A percentile compares a stretch with the other conserved stretches of the same genome.
phyloP scores from a whole-genome alignment of 371 early-diverging fungal species.

The Umbelopsis sp. region DNA sequence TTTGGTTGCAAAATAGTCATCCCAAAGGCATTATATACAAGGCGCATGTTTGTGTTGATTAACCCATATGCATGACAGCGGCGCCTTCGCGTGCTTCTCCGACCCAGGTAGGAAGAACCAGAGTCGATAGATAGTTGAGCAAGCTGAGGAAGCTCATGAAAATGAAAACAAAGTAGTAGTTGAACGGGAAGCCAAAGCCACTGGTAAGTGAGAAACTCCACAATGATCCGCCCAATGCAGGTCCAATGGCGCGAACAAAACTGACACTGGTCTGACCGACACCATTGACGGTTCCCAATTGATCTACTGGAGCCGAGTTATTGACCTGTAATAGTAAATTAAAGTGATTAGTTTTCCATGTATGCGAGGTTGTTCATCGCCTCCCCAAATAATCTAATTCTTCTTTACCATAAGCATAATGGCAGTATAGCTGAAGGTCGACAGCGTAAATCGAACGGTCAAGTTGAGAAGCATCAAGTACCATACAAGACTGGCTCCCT shows the following conservation, averaged over 20 bases:
- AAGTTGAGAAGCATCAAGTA: slow-evolving; percentile 39
- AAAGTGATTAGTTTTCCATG: not conserved
- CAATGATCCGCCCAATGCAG: slow-evolving; percentile 65
- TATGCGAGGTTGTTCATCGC: no score
- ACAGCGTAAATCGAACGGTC: slow-evolving; percentile 45
- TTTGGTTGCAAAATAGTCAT: no score
- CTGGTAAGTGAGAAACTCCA: slow-evolving; percentile 66
- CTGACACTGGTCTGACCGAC: slow-evolving; percentile 65
- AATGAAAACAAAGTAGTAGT: slow-evolving; percentile 8
- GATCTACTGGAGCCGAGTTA: slow-evolving; percentile 58
- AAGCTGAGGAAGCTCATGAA: slow-evolving; percentile 10
- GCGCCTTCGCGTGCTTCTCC: slow-evolving; percentile 15
- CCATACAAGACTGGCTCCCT: slow-evolving; percentile 24
- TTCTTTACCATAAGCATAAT: slow-evolving; percentile 70
- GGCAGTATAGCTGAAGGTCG: slow-evolving; percentile 51
- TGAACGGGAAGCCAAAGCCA: slow-evolving; percentile 24
- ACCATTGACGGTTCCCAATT: slow-evolving; percentile 74
- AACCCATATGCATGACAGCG: slow-evolving; percentile 14
- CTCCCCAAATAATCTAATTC: slow-evolving; percentile 28
- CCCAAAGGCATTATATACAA: not conserved
- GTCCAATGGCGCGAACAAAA: slow-evolving; percentile 69
- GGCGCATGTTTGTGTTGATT: not conserved
- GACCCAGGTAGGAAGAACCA: not conserved
- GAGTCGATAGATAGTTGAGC: not conserved
- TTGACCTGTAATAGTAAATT: slow-evolving; percentile 39